phyloP scores from a whole-genome alignment of 2,329 filamentous ascomycete genomes.

The Fusarium subglutinans region DNA sequence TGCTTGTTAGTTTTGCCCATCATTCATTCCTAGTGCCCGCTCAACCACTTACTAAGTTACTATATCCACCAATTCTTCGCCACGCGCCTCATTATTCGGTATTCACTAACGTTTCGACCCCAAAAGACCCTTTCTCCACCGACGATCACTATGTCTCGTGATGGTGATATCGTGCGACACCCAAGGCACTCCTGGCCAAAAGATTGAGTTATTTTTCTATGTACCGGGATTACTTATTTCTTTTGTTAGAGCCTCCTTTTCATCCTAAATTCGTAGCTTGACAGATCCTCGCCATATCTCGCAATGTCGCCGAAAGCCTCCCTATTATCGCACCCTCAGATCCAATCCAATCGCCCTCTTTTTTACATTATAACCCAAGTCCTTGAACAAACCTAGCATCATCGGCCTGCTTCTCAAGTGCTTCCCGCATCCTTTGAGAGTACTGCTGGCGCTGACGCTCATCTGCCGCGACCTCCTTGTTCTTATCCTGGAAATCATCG shows the following conservation, averaged over 20 bases:
- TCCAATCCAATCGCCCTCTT: neutral
- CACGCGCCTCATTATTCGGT: conserved; percentile 26
- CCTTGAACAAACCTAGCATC: conserved; percentile 79
- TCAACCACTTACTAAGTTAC: neutral
- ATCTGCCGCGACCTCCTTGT: conserved; percentile 53
- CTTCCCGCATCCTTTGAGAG: conserved; percentile 75
- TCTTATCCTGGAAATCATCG: conserved; percentile 62
- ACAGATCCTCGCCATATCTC: conserved; percentile 9
- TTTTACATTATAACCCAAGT: conserved; percentile 53
- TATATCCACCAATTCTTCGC: conserved; percentile 9
- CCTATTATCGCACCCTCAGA: neutral
- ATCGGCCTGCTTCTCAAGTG: conserved; percentile 79
- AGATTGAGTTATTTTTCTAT: conserved; percentile 14
- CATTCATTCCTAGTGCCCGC: conserved; percentile 4
- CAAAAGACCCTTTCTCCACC: conserved; percentile 23
- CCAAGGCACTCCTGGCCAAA: neutral
- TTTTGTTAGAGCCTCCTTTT: conserved; percentile 11
- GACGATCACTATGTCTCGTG: conserved; percentile 31
- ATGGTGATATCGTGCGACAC: neutral
- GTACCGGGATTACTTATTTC: neutral
- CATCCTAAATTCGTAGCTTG: neutral
- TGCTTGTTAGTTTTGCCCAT: conserved; percentile 18
- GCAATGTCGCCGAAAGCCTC: conserved; percentile 8
- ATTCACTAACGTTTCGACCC: neutral
- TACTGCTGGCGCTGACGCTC: conserved; percentile 69